Conservation (phyloP, 768 basidiomycete genomes). For the Lepiota brunneoincarnata region DNA sequence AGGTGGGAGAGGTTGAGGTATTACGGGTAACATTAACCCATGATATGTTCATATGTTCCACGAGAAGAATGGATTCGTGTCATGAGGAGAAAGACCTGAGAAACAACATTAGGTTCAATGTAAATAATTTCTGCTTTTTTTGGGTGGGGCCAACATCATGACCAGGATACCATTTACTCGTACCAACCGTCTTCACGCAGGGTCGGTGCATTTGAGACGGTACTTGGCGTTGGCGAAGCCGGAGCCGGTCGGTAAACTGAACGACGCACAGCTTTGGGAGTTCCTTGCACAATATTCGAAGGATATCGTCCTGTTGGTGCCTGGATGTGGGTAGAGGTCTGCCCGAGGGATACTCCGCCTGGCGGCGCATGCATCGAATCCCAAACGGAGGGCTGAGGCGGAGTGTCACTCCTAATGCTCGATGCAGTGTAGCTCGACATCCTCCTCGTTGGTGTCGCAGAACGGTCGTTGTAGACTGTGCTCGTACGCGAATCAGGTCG, state of each 20-base stretch:
- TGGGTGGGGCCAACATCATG: constrained; percentile 12
- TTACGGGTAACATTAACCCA: constrained; percentile 2
- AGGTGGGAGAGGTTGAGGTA: not conserved
- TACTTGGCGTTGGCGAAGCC: constrained; percentile 76
- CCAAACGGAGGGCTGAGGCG: constrained; percentile 61
- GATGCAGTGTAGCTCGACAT: constrained; percentile 24
- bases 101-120: not conserved
- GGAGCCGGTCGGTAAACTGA: constrained; percentile 30
- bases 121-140: constrained; percentile 12
- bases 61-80: constrained; percentile 11
- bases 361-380: constrained; percentile 63
- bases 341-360: constrained; percentile 25
- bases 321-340: constrained; percentile 23
- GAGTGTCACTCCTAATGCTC: constrained; percentile 28
- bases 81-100: constrained; percentile 7
- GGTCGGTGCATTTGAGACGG: constrained; percentile 69
- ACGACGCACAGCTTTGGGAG: constrained; percentile 31
- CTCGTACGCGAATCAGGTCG: constrained; percentile 79
- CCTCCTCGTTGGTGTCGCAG: constrained; percentile 45
- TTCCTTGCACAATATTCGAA: constrained; percentile 29
- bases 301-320: constrained; percentile 34
- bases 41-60: constrained; percentile 14
- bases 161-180: constrained; percentile 35
- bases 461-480: constrained; percentile 52
- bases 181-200: constrained; percentile 80